Base-by-base conservation (phyloP, 352 stramenopile species). In the Phytophthora hibernalis region DNA sequence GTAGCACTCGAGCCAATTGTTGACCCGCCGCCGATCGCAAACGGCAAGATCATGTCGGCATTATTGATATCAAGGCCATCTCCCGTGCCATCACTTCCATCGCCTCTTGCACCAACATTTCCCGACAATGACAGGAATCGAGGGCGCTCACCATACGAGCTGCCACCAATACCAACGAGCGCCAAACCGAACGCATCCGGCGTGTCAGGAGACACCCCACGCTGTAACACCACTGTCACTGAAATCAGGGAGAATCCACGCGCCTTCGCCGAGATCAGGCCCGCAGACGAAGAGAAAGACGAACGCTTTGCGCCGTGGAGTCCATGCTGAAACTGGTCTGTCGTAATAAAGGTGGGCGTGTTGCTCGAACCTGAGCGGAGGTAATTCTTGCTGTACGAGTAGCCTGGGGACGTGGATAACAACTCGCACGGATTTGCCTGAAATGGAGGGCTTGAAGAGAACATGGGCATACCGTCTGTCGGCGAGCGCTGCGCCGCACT, bases 361-460 rank as follows among this genome's bases (percentile, higher is more conserved):
- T 66, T 82, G 20, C 82, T 80, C 6, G 75, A 71, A 38, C 74
- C 60, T 20, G 81, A 79, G 42, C 65, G 58, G 49, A 84, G 68
- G 40, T 80, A 90, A 28, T 88, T 86, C 62, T 89, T 93, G 61
- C 73, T 89, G 68, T 90, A 88, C 12, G 78, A 87, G 57, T 92
- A 92, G 0, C 80, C 85, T 26, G 85, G 85, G 3, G 85, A 92
- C 2, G 82, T 91, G 2, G 83, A 93, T 7, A 91, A 61, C 28
- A 93, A 42, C 44, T 93, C 85, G 12, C 77, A 76, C 1, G 85
- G 83, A 45, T 91, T 92, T 4, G 79, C 72, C 65, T 90, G 76
- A 22, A 92, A 92, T 11, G 83, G 80, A 16, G 85, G 85, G 44
- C 82, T 93, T 1, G 70, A 74, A 1, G 62, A 66, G 38, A 87